A percentile compares a stretch with the other conserved stretches of the same genome.
These are phyloP conservation scores for Glycine latifolia DNA, from an alignment of 306 rosid species.

Conservation along the genomic window DNA sequence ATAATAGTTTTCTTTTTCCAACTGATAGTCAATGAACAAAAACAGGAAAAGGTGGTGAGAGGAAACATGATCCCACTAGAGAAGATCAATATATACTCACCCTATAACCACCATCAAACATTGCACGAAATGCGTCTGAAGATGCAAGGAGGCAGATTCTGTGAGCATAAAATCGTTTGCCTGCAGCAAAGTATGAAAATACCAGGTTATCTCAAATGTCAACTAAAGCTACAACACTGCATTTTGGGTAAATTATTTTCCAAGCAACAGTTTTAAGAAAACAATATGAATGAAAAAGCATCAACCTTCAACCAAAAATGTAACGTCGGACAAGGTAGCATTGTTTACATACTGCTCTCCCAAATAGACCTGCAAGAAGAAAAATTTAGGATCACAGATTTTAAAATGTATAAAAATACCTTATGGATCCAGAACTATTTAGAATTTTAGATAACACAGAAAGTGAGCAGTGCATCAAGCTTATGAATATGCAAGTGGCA, in stretches of 20 bases:
- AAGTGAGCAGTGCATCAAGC: no score
- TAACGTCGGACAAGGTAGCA: constrained; percentile 73
- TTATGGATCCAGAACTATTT: no score
- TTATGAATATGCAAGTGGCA: no score
- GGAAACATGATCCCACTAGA: background rate
- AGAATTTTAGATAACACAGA: no score
- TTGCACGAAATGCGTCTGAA: constrained; percentile 96
- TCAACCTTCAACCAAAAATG: constrained; percentile 87
- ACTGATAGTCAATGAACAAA: no score
- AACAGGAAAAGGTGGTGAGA: background rate
- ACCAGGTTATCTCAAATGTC: constrained; percentile 1
- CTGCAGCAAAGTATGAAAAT: constrained; percentile 54
- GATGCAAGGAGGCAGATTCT: constrained; percentile 95
- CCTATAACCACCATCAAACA: constrained; percentile 97
- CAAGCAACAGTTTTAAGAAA: constrained; percentile 5
- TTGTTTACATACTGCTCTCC: constrained; percentile 91
- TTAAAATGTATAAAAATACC: no score
- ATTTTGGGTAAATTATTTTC: constrained; percentile 12
- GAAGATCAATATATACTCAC: constrained; percentile 53
- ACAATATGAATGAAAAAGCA: constrained; percentile 15
- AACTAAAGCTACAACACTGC: constrained; percentile 10
- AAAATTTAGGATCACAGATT: background rate
- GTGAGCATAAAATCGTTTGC: constrained; percentile 89
- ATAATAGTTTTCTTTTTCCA: no score
- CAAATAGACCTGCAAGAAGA: constrained; percentile 75